These are phyloP conservation scores for Cydonia oblonga DNA, from an alignment of 331 rosid species.

Conservation along the genomic window DNA sequence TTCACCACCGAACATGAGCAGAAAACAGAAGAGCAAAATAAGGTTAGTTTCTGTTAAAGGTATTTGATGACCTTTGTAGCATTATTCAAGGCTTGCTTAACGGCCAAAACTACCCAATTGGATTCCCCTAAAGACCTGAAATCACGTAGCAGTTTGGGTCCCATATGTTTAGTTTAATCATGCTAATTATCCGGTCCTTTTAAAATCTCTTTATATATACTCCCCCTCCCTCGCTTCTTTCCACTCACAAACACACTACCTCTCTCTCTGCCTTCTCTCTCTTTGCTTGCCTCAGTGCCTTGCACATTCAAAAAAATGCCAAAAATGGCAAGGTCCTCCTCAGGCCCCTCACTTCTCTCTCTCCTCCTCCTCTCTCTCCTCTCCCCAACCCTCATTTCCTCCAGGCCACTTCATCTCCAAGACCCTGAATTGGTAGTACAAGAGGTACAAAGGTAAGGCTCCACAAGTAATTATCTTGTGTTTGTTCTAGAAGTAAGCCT, in stretches of 20 bases:
- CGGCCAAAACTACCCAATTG: conserved; percentile 54
- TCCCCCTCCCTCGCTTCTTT: not conserved
- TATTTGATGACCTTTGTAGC: not conserved
- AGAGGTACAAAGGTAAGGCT: conserved; percentile 67
- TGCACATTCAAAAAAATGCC: not conserved
- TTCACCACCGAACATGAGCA: not conserved
- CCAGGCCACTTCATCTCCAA: conserved; percentile 25
- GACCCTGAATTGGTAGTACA: conserved; percentile 55
- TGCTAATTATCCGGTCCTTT: conserved; percentile 24
- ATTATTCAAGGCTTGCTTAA: conserved; percentile 47
- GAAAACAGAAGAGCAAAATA: not conserved
- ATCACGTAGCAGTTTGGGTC: conserved; percentile 45
- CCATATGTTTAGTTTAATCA: conserved; percentile 52
- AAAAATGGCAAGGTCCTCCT: conserved; percentile 24
- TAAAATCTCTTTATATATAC: conserved; percentile 42
- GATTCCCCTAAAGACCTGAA: conserved; percentile 45
- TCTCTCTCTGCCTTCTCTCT: not conserved
- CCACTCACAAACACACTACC: not conserved
- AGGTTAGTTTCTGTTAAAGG: not conserved
- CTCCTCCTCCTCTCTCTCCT: conserved; percentile 34
- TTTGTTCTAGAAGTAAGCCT: not conserved
- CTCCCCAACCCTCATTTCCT: conserved; percentile 30
- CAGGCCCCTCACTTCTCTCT: conserved; percentile 9
- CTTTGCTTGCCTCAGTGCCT: not conserved
- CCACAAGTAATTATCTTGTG: not conserved